Evolutionary conservation across 495 filamentous ascomycete genomes (phyloP), one percentile per base, ranked within the genome.

Genomic region (Talaromyces liani): DNA sequence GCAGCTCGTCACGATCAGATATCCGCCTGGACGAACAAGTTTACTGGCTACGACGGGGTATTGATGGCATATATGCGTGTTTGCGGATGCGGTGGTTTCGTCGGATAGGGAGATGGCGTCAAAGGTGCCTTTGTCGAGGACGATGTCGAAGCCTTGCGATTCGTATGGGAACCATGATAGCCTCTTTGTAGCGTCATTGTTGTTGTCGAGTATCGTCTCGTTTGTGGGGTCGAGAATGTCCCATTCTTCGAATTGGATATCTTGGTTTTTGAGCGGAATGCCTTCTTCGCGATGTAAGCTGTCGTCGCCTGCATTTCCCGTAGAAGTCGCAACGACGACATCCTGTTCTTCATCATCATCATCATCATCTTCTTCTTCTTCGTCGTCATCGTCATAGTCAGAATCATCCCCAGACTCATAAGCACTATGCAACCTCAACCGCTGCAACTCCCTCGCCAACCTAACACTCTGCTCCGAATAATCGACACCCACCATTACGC

Each of bases 81-180:
- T 63, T 51, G 7, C 54, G 25, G 9, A 59, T 49, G 20, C 39
- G 6, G 25, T 53, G 45, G 22, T 45, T 71, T 90, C 90, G 34
- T 80, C 82, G 53, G 81, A 85, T 20, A 98, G 75, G 47, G 85
- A 88, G 6, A 98, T 85, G 2, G 94, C 94, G 80, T 98, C 94
- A 76, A 97, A 98, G 1, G 94, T 98, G 25, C 94, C 94, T 72
- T 98, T 98, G 75, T 98, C 94, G 6, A 97, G 81, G 0, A 96
- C 88, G 0, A 97, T 83, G 75, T 97, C 92, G 72, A 92, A 97
- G 0, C 87, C 84, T 9, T 72, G 63, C 64, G 67, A 10, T 45
- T 63, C 34, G 60, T 73, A 68, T 25, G 77, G 66, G 66, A 75
- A 75, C 73, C 75, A 71, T 64, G 64, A 41, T 3, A 72, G 25